Evolutionary conservation across 345 rosid genomes (phyloP), one percentile per base, ranked within the genome.

Genomic region (Syzygium oleosum): DNA sequence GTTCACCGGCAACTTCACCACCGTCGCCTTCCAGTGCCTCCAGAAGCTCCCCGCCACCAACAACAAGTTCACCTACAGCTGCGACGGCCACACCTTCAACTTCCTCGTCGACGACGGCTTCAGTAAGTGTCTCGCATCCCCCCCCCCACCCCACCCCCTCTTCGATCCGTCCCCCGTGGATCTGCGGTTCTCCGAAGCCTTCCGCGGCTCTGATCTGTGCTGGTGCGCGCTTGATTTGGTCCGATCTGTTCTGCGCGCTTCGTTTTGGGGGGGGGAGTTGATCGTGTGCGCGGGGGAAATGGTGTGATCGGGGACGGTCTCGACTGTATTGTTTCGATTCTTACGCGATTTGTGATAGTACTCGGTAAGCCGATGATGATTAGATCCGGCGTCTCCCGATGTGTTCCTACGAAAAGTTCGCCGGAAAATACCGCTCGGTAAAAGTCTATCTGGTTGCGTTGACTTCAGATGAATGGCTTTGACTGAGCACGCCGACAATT

Each of bases 31-130:
- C 22, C 96, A 94, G 90, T 95, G 97, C 88, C 97, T 95, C 52
- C 95, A 94, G 85, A 95, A 95, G 63, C 94, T 95, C 85, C 97
- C 97, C 52, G 92, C 97, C 87, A 91, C 92, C 11, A 94, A 92
- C 80, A 92, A 92, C 90, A 95, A 92, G 91, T 95, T 94, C 90
- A 95, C 96, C 23, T 95, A 94, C 89, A 91, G 89, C 87, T 95
- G 97, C 92, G 97, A 95, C 59, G 97, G 94, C 79, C 97, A 95
- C 88, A 95, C 97, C 19, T 94, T 94, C 87, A 95, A 93, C 90
- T 95, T 93, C 91, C 97, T 95, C 73, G 96, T 91, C 88, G 93
- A 92, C 17, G 90, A 90, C 85, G 96, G 96, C 87, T 94, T 92
- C 93, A 91, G 97, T 95, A 90, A 89, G 84, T 91, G 34, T 88